phyloP scores from a whole-genome alignment of 2,329 filamentous ascomycete species.

The Neofusicoccum sp. region DNA sequence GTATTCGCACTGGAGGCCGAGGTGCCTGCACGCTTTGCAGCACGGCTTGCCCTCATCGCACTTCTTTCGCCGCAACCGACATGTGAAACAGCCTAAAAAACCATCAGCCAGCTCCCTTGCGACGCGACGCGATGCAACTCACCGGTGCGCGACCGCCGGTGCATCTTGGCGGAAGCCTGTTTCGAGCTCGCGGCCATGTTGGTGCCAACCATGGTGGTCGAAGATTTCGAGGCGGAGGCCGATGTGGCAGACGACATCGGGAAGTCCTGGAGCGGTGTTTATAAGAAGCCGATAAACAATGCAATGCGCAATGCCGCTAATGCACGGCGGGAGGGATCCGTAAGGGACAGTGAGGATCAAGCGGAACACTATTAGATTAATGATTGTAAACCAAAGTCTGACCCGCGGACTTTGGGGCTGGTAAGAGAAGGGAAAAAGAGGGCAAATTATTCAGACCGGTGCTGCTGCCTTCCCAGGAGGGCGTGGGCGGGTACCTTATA shows the following conservation, averaged over 20 bases:
- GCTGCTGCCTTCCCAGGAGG: slow-evolving; percentile 35
- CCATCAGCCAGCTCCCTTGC: slow-evolving; percentile 34
- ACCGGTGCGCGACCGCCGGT: slow-evolving; percentile 94
- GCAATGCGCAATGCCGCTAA: slow-evolving; percentile 43
- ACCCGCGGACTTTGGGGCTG: slow-evolving; percentile 49
- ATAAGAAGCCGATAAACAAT: slow-evolving; percentile 44
- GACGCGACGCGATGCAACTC: slow-evolving; percentile 3
- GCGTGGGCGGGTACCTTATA: slow-evolving; percentile 51
- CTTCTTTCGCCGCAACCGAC: slow-evolving; percentile 69
- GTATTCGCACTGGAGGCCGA: slow-evolving; percentile 91
- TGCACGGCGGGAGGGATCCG: slow-evolving; percentile 43
- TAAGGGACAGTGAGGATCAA: slow-evolving; percentile 46
- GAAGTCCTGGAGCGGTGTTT: slow-evolving; percentile 46
- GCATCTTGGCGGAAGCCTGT: slow-evolving; percentile 76
- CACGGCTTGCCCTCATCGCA: slow-evolving; percentile 68
- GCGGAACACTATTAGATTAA: slow-evolving; percentile 47
- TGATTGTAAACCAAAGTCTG: slow-evolving; percentile 49
- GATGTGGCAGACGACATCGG: slow-evolving; percentile 44
- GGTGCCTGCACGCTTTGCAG: slow-evolving; percentile 67
- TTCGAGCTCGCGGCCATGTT: slow-evolving; percentile 58
- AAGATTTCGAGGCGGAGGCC: slow-evolving; percentile 45
- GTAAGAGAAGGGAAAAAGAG: slow-evolving; percentile 38
- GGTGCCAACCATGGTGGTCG: slow-evolving; percentile 54
- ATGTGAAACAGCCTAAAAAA: slow-evolving; percentile 66
- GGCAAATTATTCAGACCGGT: slow-evolving; percentile 49